Evolutionary conservation across 805 yeast genomes (phyloP), one percentile per base, ranked within the genome.

Genomic region (Ogataea sp.): DNA sequence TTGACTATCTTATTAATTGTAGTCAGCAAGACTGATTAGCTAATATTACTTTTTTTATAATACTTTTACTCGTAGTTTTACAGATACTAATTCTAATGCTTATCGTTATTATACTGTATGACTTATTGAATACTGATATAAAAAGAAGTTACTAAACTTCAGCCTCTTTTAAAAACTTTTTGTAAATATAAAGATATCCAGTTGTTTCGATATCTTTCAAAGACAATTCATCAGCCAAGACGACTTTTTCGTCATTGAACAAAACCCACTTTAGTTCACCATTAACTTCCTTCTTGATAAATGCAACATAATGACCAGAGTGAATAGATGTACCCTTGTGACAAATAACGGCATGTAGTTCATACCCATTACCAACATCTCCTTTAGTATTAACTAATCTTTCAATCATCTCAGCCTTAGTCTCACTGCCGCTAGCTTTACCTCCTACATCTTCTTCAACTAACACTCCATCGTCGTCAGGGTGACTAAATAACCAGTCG

Each of bases 251-350:
- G 55, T 88, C 97, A 54, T 88, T 88, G 62, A 78, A 89, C 32
- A 88, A 64, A 2, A 82, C 80, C 95, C 95, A 87, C 39, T 67
- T 62, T 11, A 45, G 53, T 38, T 50, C 56, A 2, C 65, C 70
- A 2, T 64, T 62, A 6, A 65, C 50, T 1, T 37, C 39, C 43
- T 75, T 73, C 40, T 67, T 71, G 25, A 84, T 65, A 51, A 83
- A 88, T 1, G 80, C 84, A 31, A 89, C 96, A 58, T 88, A 88
- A 57, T 88, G 97, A 1, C 96, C 96, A 0, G 95, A 84, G 48
- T 89, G 96, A 1, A 86, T 82, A 11, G 95, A 82, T 2, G 78
- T 68, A 7, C 97, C 97, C 57, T 88, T 89, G 58, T 88, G 97
- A 55, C 96, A 87, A 14, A 89, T 68, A 5, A 84, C 80, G 0